phyloP scores from a whole-genome alignment of 495 filamentous ascomycete genomes.

The Cercophora scortea region DNA sequence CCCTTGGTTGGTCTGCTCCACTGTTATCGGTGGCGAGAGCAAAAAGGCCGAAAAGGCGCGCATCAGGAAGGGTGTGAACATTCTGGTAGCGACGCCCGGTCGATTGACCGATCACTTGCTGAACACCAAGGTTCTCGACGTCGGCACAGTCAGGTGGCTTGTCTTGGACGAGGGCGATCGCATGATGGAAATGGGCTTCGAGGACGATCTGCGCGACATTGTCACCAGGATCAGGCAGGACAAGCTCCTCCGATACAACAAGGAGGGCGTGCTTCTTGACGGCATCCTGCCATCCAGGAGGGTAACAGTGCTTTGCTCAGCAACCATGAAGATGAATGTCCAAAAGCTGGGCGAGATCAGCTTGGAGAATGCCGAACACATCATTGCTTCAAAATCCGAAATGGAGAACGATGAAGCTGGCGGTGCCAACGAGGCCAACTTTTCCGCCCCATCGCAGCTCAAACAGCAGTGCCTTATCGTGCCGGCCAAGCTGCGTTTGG shows the following conservation, averaged over 20 bases:
- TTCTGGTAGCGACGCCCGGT: slow-evolving; percentile 89
- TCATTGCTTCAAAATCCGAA: slow-evolving; percentile 58
- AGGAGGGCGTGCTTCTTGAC: slow-evolving; percentile 34
- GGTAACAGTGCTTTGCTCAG: slow-evolving; percentile 88
- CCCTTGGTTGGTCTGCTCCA: slow-evolving; percentile 83
- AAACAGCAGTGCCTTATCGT: slow-evolving; percentile 84
- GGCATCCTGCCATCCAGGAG: slow-evolving; percentile 61
- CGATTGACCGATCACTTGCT: slow-evolving; percentile 84
- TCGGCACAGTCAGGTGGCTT: slow-evolving; percentile 85
- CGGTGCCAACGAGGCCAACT: slow-evolving; percentile 46
- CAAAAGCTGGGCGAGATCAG: slow-evolving; percentile 88
- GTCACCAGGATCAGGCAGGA: slow-evolving; percentile 63
- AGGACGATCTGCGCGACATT: slow-evolving; percentile 74
- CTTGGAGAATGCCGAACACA: slow-evolving; percentile 83
- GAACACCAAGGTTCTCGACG: slow-evolving; percentile 80
- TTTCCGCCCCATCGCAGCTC: slow-evolving; percentile 85
- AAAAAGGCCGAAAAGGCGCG: slow-evolving; percentile 95
- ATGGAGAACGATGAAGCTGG: slow-evolving; percentile 33
- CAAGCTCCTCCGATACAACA: slow-evolving; percentile 28
- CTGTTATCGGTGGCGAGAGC: slow-evolving; percentile 92
- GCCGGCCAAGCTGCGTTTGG: slow-evolving; percentile 81
- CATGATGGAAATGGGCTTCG: slow-evolving; percentile 95
- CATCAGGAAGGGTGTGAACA: slow-evolving; percentile 86
- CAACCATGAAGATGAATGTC: slow-evolving; percentile 94
- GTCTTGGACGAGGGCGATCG: slow-evolving; percentile 93